Conservation (phyloP, 2,329 filamentous ascomycete species). For the Fusarium decemcellulare region DNA sequence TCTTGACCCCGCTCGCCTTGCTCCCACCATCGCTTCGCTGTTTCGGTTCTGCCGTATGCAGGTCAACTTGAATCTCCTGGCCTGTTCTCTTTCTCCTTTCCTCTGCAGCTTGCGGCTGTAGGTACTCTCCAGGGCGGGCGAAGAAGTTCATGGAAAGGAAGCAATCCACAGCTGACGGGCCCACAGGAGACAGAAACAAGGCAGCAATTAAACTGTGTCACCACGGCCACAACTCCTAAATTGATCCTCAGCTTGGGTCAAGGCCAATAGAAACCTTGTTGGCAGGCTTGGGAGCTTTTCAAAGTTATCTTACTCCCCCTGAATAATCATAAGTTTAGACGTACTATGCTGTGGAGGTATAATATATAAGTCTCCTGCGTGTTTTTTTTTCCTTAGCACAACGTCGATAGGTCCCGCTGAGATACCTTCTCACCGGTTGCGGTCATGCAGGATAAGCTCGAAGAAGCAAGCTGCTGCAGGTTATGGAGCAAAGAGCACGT, state of each 20-base stretch:
- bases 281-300: too few relatives aligned
- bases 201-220: too few relatives aligned
- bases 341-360: too few relatives aligned
- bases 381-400: too few relatives aligned
- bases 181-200: neutral
- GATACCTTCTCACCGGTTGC: slow-evolving; percentile 12
- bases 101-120: slow-evolving; percentile 4
- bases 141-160: slow-evolving; percentile 3
- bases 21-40: slow-evolving; percentile 26
- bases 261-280: too few relatives aligned
- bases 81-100: slow-evolving; percentile 19
- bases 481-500: slow-evolving; percentile 18
- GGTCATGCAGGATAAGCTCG: slow-evolving; percentile 36
- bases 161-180: neutral
- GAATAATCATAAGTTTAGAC: too few relatives aligned
- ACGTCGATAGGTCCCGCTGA: neutral
- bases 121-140: slow-evolving; percentile 3
- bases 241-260: too few relatives aligned
- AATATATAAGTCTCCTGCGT: too few relatives aligned
- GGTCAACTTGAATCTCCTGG: slow-evolving; percentile 35
- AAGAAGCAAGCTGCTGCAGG: slow-evolving; percentile 30
- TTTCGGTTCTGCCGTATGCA: slow-evolving; percentile 30
- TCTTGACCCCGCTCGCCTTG: slow-evolving; percentile 36
- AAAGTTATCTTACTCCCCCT: too few relatives aligned
- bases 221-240: too few relatives aligned